Evolutionary conservation across 257 asterid genomes (phyloP).

Genomic region (Gentiana straminea): DNA sequence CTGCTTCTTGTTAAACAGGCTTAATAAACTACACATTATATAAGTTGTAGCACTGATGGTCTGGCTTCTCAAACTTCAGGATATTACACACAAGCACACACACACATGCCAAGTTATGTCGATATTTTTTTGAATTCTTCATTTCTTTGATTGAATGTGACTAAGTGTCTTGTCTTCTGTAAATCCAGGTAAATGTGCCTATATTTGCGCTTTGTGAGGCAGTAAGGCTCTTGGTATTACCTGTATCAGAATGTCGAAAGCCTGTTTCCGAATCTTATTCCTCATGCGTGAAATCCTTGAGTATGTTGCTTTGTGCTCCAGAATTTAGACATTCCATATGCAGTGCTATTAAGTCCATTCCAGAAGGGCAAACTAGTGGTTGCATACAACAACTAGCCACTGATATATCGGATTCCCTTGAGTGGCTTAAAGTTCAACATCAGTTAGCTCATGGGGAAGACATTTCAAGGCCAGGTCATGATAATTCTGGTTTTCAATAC

Average conservation of each 20-base stretch:
- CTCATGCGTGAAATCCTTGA: slow-evolving; percentile 40
- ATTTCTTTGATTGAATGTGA: not conserved
- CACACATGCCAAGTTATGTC: not conserved
- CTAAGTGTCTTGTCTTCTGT: slow-evolving; percentile 14
- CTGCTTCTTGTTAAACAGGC: too few species aligned
- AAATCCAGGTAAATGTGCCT: slow-evolving; percentile 57
- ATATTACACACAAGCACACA: too few species aligned
- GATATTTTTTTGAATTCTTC: not conserved
- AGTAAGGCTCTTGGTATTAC: slow-evolving; percentile 36
- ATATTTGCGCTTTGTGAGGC: slow-evolving; percentile 73
- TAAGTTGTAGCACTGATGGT: too few species aligned
- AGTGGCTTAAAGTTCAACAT: slow-evolving; percentile 49
- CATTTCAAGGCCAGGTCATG: slow-evolving; percentile 16
- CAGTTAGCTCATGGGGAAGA: slow-evolving; percentile 26
- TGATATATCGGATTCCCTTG: slow-evolving; percentile 58
- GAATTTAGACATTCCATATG: slow-evolving; percentile 61
- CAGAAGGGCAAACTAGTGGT: slow-evolving; percentile 90
- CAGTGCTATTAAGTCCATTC: slow-evolving; percentile 64
- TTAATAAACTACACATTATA: too few species aligned
- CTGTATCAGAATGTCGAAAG: slow-evolving; percentile 23
- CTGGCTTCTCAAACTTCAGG: too few species aligned
- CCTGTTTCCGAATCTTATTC: slow-evolving; percentile 14
- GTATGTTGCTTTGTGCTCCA: slow-evolving; percentile 50
- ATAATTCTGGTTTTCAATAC: slow-evolving; percentile 13
- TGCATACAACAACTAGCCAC: slow-evolving; percentile 48